Conservation (phyloP, 805 yeast species). For the Kluyveromyces aestuarii region DNA sequence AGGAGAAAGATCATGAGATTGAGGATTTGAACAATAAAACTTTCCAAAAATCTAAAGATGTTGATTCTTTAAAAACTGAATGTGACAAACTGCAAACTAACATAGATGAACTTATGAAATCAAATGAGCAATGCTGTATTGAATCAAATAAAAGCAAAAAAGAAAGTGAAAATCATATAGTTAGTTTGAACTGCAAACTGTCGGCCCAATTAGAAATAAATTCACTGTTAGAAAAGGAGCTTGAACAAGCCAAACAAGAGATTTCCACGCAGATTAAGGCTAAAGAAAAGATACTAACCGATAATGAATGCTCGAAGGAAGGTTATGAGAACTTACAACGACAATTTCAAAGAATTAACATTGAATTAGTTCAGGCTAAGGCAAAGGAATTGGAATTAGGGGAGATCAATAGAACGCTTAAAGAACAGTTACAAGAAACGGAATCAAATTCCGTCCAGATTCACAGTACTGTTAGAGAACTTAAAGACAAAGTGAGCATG, state of each 20-base stretch:
- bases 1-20: slow-evolving; percentile 5
- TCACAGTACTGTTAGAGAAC: slow-evolving; percentile 9
- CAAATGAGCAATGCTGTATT: background rate
- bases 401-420: slow-evolving; percentile 20
- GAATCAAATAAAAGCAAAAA: background rate
- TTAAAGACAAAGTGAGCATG: slow-evolving; percentile 13
- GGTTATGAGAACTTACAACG: slow-evolving; percentile 17
- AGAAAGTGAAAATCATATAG: background rate
- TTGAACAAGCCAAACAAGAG: slow-evolving; percentile 17
- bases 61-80: slow-evolving; percentile 1
- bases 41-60: slow-evolving; percentile 4
- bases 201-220: slow-evolving; percentile 29
- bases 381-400: slow-evolving; percentile 21
- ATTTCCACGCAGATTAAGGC: slow-evolving; percentile 12
- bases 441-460: slow-evolving; percentile 13
- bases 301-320: slow-evolving; percentile 9
- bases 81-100: background rate
- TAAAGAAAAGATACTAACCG: slow-evolving; percentile 12
- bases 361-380: slow-evolving; percentile 22
- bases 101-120: background rate
- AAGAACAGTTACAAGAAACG: slow-evolving; percentile 10
- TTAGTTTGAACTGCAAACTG: slow-evolving; percentile 27
- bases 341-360: slow-evolving; percentile 25
- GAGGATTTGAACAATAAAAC: slow-evolving; percentile 15
- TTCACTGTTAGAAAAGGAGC: slow-evolving; percentile 24